These are phyloP conservation scores for Adiantum capillusveneris DNA, from an alignment of 75 land plant genomes.

Conservation along the genomic window DNA sequence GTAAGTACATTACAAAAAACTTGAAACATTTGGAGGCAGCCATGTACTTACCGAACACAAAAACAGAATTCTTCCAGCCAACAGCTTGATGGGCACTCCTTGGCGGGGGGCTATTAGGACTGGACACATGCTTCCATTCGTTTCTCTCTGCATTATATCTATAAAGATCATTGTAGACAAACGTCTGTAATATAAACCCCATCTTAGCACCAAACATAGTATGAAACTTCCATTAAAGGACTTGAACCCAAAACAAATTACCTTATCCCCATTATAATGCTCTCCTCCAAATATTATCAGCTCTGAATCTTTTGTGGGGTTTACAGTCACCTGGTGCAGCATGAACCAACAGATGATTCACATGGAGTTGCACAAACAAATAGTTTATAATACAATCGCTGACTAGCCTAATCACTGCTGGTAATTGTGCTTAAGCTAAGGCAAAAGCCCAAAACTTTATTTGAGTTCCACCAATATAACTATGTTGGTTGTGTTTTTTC, in stretches of 20 bases:
- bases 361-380: no score
- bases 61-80: slow-evolving; percentile 91
- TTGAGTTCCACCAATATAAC: no score
- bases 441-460: no score
- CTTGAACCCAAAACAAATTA: slow-evolving; percentile 32
- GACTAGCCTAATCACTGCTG: no score
- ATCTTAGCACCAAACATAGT: background rate
- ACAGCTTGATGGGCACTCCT: slow-evolving; percentile 98
- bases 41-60: slow-evolving; percentile 64
- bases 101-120: slow-evolving; percentile 99
- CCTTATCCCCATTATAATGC: slow-evolving; percentile 96
- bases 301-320: slow-evolving; percentile 90
- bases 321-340: slow-evolving; percentile 52
- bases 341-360: no score
- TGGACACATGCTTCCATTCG: slow-evolving; percentile 92
- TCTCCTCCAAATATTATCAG: slow-evolving; percentile 95
- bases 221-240: no score
- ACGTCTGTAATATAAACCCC: slow-evolving; percentile 52
- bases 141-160: slow-evolving; percentile 84
- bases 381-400: no score
- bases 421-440: no score
- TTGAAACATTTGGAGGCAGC: no score
- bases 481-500: no score
- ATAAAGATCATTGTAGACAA: slow-evolving; percentile 92
- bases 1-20: no score